Conservation (phyloP, 441 rosid genomes). For the Cnidoscolus chayamansa region DNA sequence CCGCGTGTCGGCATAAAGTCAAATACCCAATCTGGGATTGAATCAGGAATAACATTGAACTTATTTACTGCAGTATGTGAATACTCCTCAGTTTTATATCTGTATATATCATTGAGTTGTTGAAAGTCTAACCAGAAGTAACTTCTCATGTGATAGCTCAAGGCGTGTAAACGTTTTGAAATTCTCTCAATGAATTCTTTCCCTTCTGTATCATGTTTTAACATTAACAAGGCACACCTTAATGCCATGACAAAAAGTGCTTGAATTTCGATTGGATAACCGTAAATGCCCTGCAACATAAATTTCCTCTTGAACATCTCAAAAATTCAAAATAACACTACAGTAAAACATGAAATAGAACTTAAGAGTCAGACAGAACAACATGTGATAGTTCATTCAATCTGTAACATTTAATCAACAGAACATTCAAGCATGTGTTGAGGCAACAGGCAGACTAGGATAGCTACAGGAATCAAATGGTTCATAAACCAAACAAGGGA, state of each 20-base stretch:
- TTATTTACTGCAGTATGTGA: conserved; percentile 94
- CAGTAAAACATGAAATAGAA: no score
- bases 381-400: not conserved
- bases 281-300: conserved; percentile 72
- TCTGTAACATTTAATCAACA: not conserved
- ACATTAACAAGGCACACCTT: conserved; percentile 63
- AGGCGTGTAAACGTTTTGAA: conserved; percentile 78
- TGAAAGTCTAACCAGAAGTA: conserved; percentile 95
- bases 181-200: conserved; percentile 77
- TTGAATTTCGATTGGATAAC: conserved; percentile 93
- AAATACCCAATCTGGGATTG: conserved; percentile 92
- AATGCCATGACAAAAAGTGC: conserved; percentile 88
- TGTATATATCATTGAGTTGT: conserved; percentile 85
- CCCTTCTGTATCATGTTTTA: conserved; percentile 80
- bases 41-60: conserved; percentile 90
- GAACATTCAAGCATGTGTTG: not conserved
- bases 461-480: not conserved
- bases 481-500: not conserved
- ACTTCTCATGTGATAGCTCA: conserved; percentile 83
- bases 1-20: conserved; percentile 93
- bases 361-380: no score
- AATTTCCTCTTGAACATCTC: not conserved
- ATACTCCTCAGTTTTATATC: conserved; percentile 93
- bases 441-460: not conserved
- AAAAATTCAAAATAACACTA: not conserved